A percentile compares a stretch with the other conserved stretches of the same genome.
These are phyloP conservation scores for Debaryomyces nepalensis DNA, from an alignment of 1,139 yeast genomes.

Conservation along the genomic window DNA sequence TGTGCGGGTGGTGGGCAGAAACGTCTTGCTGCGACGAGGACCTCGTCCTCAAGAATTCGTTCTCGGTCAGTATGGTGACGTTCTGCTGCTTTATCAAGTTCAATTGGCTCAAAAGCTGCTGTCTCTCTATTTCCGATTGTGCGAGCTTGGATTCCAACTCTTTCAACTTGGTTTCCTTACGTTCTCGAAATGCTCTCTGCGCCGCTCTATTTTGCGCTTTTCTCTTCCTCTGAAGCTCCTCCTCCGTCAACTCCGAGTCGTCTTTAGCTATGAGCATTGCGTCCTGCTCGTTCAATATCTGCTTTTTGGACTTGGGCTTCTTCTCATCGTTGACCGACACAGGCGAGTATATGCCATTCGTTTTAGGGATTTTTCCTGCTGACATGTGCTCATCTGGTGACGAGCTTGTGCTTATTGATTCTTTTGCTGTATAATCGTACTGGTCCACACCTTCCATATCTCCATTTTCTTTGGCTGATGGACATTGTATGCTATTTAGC, in stretches of 20 bases:
- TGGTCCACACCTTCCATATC: conserved; percentile 10
- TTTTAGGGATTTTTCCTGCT: background rate
- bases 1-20: background rate
- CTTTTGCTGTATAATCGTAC: conserved; percentile 10
- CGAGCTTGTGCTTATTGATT: conserved; percentile 22
- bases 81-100: conserved; percentile 59
- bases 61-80: conserved; percentile 59
- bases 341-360: conserved; percentile 3
- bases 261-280: conserved; percentile 43
- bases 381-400: conserved; percentile 17
- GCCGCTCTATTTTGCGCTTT: conserved; percentile 90
- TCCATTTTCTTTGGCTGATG: conserved; percentile 1
- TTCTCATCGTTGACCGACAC: conserved; percentile 8
- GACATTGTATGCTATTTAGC: conserved; percentile 15
- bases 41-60: conserved; percentile 45
- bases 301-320: conserved; percentile 27
- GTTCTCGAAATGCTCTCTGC: conserved; percentile 85
- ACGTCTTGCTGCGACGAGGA: conserved; percentile 7
- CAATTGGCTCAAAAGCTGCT: conserved; percentile 54
- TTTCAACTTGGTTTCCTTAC: conserved; percentile 75
- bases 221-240: conserved; percentile 57
- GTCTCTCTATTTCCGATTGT: conserved; percentile 64
- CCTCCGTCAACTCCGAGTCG: conserved; percentile 50
- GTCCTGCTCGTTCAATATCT: conserved; percentile 42
- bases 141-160: conserved; percentile 66